Evolutionary conservation across 139 green algal species (phyloP).

Genomic region (Chlamydomonas applanata): DNA sequence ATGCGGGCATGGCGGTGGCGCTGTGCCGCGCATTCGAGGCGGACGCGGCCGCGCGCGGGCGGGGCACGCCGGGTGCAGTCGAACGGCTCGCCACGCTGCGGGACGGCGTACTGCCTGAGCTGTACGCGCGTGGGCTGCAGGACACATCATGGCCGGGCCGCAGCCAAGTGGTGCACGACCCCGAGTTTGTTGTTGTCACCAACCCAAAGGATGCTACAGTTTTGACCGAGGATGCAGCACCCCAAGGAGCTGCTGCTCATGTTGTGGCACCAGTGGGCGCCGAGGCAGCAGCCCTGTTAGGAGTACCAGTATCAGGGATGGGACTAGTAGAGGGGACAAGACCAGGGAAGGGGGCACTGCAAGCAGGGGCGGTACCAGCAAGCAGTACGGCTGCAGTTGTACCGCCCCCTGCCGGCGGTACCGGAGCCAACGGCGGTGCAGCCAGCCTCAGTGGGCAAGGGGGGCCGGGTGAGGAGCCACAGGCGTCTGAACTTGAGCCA

Average conservation of each 20-base stretch:
- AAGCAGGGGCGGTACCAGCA: no score
- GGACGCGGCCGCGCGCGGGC: slow-evolving; percentile 6
- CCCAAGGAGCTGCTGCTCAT: no score
- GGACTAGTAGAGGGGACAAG: no score
- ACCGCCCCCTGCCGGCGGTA: no score
- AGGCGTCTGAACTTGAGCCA: no score
- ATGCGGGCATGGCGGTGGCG: slow-evolving; percentile 79
- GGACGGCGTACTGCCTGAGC: slow-evolving; percentile 25
- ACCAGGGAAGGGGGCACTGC: no score
- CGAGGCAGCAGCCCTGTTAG: background rate
- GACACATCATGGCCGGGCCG: slow-evolving; percentile 64
- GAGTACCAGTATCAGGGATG: no score
- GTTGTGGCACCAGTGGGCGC: background rate
- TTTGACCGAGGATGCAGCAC: background rate
- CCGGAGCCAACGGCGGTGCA: no score
- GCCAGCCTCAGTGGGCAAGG: no score
- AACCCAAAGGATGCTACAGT: background rate
- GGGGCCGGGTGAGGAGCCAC: no score
- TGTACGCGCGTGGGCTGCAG: slow-evolving; percentile 65
- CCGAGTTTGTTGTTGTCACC: slow-evolving; percentile 8
- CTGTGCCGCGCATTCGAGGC: slow-evolving; percentile 72
- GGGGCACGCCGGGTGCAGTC: slow-evolving; percentile 6
- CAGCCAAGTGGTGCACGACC: slow-evolving; percentile 56
- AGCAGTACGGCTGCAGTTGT: no score
- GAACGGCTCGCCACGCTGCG: slow-evolving; percentile 23